A percentile compares a stretch with the other conserved stretches of the same genome.
Evolutionary conservation across 176 grass and related monocot species (phyloP).

Genomic region (Sorghum bicolor): Sorghum_bicolor_NCBIv3 NC_012871.2:62198501-62199000

Average conservation of each 20-base stretch:
- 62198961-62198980: conserved; percentile 22
- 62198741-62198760: too few relatives aligned
- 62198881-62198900: too few relatives aligned
- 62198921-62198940: conserved; percentile 76
- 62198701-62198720: not conserved
- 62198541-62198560: not conserved
- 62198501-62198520: not conserved
- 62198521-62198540: not conserved
- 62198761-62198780: too few relatives aligned
- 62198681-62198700: not conserved
- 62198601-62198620: not conserved
- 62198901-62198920: conserved; percentile 44
- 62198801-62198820: too few relatives aligned
- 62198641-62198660: too few relatives aligned
- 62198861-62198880: too few relatives aligned
- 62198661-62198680: not conserved
- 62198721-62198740: not conserved
- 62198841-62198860: too few relatives aligned
- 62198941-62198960: conserved; percentile 36
- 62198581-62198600: not conserved
- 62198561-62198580: not conserved
- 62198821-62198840: too few relatives aligned
- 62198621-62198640: too few relatives aligned
- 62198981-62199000: too few relatives aligned
- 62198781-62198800: too few relatives aligned